Percentiles rank a stretch among this genome's conserved stretches.
Conservation (phyloP, 2,329 filamentous ascomycete genomes). For the Incumbomyces delicatus region DNA sequence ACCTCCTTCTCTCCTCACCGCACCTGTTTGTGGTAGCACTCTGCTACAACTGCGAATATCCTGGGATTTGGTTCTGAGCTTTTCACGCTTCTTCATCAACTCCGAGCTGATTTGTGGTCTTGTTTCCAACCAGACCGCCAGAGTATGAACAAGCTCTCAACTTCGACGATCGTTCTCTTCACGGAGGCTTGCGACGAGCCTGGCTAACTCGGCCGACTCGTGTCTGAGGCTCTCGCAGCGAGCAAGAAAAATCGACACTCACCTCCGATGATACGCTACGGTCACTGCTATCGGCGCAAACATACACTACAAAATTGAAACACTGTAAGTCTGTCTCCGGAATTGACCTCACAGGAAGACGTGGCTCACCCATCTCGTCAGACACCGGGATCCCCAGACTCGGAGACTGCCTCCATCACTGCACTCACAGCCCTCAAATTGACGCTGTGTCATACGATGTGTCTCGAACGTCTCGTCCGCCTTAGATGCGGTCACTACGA, state of each 20-base stretch:
- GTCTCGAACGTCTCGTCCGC: constrained; percentile 19
- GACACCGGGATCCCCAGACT: background rate
- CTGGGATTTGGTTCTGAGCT: background rate
- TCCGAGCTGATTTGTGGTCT: too few relatives aligned
- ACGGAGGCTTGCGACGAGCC: constrained; percentile 22
- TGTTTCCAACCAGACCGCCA: constrained; percentile 8
- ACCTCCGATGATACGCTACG: background rate
- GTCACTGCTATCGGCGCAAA: background rate
- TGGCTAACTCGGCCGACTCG: constrained; percentile 18
- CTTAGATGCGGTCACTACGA: constrained; percentile 20
- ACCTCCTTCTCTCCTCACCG: background rate
- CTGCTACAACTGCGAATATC: background rate
- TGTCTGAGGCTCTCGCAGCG: background rate
- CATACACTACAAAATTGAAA: constrained; percentile 4
- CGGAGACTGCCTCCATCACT: background rate
- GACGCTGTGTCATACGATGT: constrained; percentile 15
- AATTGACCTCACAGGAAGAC: background rate
- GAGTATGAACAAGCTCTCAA: constrained; percentile 23
- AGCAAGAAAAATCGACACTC: background rate
- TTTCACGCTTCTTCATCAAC: too few relatives aligned
- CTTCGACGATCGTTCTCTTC: constrained; percentile 20
- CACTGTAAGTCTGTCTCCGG: background rate
- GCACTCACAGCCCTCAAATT: background rate
- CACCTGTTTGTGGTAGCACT: constrained; percentile 5
- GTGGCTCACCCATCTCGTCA: background rate